Percentiles rank a stretch among this genome's conserved stretches.
Conservation (phyloP, 805 yeast genomes). For the Yamadazyma kitorensis region DNA sequence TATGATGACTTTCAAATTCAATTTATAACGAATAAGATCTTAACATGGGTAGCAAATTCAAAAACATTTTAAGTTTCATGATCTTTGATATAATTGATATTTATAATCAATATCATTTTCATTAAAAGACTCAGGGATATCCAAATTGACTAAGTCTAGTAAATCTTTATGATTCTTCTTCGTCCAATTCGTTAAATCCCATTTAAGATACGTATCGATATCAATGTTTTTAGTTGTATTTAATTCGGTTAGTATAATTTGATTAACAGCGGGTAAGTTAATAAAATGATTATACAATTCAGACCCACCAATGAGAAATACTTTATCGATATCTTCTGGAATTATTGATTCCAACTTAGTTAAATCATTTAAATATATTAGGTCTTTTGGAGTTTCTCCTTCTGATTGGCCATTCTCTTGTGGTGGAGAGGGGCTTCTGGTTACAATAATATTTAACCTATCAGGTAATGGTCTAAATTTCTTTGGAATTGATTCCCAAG, state of each 20-base stretch:
- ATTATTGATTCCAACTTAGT: conserved; percentile 18
- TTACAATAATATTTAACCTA: conserved; percentile 73
- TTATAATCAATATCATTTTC: conserved; percentile 12
- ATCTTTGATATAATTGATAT: conserved; percentile 10
- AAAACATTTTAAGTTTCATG: no score
- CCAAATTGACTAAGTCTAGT: conserved; percentile 32
- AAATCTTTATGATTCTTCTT: conserved; percentile 35
- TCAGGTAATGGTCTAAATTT: conserved; percentile 80
- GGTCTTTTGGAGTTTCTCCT: conserved; percentile 19
- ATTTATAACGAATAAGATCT: no score
- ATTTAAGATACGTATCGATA: conserved; percentile 71
- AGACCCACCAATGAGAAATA: conserved; percentile 92
- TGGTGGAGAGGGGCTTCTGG: conserved; percentile 45
- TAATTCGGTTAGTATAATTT: conserved; percentile 71
- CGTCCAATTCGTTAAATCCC: conserved; percentile 32
- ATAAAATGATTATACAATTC: conserved; percentile 69
- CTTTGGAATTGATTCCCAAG: conserved; percentile 91
- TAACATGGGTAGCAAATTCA: no score
- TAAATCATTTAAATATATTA: conserved; percentile 28
- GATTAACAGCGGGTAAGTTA: conserved; percentile 41
- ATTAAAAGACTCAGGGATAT: conserved; percentile 17
- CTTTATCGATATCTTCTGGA: conserved; percentile 43
- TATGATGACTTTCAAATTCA: background rate
- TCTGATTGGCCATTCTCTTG: conserved; percentile 9
- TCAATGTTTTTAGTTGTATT: conserved; percentile 34